Percentiles rank a stretch among this genome's conserved stretches.
Conservation (phyloP, 108 stramenopile genomes). For the Nitzschia putrida region DNA sequence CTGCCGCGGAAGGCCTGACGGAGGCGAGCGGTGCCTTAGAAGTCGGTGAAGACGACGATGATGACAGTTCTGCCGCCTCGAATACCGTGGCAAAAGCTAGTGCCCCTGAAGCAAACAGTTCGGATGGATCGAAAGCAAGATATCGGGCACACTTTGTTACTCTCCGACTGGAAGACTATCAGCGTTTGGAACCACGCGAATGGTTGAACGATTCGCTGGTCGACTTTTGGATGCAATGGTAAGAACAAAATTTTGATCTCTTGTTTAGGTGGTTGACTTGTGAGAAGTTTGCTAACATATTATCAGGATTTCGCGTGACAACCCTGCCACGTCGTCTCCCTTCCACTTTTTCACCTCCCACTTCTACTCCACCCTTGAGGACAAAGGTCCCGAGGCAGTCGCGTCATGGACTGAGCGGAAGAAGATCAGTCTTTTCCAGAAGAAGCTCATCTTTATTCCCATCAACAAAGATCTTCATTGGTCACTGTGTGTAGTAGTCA, state of each 20-base stretch:
- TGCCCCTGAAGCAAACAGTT: background rate
- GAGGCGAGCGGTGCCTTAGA: conserved; percentile 22
- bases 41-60: background rate
- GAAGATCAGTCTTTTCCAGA: conserved; percentile 86
- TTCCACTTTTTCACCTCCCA: conserved; percentile 88
- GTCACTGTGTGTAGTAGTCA: conserved; percentile 92
- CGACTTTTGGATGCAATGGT: conserved; percentile 91
- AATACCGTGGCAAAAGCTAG: conserved; percentile 9
- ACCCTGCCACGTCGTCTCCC: conserved; percentile 32
- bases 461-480: conserved; percentile 93
- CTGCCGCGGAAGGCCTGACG: conserved; percentile 37
- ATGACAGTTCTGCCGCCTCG: conserved; percentile 7
- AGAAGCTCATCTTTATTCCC: conserved; percentile 91
- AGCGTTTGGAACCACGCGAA: conserved; percentile 58
- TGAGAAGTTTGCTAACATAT: background rate
- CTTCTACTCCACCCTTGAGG: conserved; percentile 75
- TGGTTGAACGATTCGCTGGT: conserved; percentile 88
- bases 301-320: conserved; percentile 47
- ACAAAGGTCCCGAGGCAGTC: conserved; percentile 66
- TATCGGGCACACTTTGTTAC: conserved; percentile 57
- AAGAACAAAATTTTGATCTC: conserved; percentile 20
- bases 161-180: conserved; percentile 64
- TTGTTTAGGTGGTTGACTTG: background rate
- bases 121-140: conserved; percentile 1
- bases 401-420: conserved; percentile 77